Conservation (phyloP, 2,329 filamentous ascomycete species). For the Zarea fungicola region DNA sequence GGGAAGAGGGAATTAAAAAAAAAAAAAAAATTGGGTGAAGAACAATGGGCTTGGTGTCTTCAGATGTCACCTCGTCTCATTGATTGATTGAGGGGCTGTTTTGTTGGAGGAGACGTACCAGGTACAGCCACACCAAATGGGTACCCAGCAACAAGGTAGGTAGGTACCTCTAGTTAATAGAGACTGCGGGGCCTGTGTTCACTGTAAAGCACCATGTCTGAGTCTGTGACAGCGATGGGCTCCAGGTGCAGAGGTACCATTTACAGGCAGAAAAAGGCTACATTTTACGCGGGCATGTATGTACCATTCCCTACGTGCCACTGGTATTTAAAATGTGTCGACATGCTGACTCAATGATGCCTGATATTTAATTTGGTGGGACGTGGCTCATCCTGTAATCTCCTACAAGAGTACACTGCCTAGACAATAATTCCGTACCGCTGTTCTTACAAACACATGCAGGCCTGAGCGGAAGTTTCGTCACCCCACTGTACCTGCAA, state of each 20-base stretch:
- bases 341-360: neutral
- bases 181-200: neutral
- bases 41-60: neutral
- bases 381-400: conserved; percentile 11
- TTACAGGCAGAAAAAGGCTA: no score
- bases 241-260: no score
- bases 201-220: neutral
- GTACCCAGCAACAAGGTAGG: neutral
- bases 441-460: no score
- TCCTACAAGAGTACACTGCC: conserved; percentile 1
- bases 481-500: no score
- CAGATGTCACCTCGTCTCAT: neutral
- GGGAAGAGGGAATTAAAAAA: neutral
- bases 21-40: neutral
- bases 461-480: no score
- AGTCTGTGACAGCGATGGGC: neutral
- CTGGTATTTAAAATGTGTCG: no score
- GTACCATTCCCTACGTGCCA: no score
- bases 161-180: neutral
- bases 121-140: neutral
- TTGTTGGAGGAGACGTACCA: neutral
- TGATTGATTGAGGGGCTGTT: conserved; percentile 4
- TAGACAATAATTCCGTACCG: neutral
- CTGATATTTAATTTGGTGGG: conserved; percentile 11
- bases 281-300: no score